phyloP scores from a whole-genome alignment of 139 green algal genomes.

The Trebouxia sp. region DNA sequence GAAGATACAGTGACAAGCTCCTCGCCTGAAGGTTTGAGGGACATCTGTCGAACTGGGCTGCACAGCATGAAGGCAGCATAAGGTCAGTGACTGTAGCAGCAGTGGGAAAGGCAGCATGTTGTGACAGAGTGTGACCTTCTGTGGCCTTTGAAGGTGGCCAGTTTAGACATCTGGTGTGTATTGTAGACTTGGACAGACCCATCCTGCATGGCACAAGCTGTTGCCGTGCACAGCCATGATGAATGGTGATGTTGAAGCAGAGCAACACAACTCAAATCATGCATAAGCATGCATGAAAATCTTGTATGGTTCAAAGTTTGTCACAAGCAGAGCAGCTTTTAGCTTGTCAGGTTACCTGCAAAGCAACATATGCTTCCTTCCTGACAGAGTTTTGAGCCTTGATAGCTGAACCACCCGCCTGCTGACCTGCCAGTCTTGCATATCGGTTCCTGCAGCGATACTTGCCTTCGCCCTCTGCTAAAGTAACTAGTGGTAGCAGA shows the following conservation, averaged over 20 bases:
- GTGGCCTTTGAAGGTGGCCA: conserved; percentile 19
- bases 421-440: background rate
- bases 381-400: background rate
- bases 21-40: background rate
- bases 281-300: too few species aligned
- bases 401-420: conserved; percentile 4
- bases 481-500: background rate
- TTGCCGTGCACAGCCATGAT: background rate
- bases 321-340: background rate
- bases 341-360: background rate
- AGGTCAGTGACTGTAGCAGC: background rate
- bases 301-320: too few species aligned
- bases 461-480: too few species aligned
- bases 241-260: too few species aligned
- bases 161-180: conserved; percentile 13
- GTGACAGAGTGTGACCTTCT: background rate
- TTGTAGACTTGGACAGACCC: conserved; percentile 17
- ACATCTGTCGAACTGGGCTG: conserved; percentile 23
- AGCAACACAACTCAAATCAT: too few species aligned
- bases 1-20: conserved; percentile 25
- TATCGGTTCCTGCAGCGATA: conserved; percentile 16
- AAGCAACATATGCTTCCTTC: conserved; percentile 17
- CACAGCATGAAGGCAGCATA: background rate
- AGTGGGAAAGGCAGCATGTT: background rate
- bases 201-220: background rate